Conservation (phyloP, 768 basidiomycete species). For the Psilocybe cubensis region DNA sequence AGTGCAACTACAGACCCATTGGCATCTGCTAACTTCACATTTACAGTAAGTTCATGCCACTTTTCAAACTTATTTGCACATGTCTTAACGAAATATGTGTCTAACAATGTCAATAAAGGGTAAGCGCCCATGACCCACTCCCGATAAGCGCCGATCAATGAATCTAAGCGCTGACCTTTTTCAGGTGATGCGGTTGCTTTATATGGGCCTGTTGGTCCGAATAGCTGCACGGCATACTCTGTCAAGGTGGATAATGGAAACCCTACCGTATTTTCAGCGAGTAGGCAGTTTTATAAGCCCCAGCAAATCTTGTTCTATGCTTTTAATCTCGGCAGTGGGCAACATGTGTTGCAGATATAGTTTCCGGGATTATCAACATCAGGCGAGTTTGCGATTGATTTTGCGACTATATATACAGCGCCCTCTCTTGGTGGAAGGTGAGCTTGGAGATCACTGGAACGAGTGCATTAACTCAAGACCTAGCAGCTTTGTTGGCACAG, state of each 20-base stretch:
- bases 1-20: conserved; percentile 8
- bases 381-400: conserved; percentile 18
- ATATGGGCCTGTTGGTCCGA: conserved; percentile 19
- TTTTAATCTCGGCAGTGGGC: conserved; percentile 14
- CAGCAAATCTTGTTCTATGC: conserved; percentile 18
- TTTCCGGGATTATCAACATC: background rate
- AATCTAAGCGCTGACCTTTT: background rate
- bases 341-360: conserved; percentile 6
- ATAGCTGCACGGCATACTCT: conserved; percentile 2
- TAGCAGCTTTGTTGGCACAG: background rate
- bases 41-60: conserved; percentile 8
- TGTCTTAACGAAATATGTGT: background rate
- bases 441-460: background rate
- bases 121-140: background rate
- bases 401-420: conserved; percentile 17
- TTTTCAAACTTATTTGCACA: background rate
- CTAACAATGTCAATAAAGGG: conserved; percentile 17
- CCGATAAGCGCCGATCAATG: background rate
- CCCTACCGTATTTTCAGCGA: conserved; percentile 1
- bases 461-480: background rate
- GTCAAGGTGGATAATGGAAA: conserved; percentile 11
- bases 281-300: conserved; percentile 6
- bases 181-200: conserved; percentile 18
- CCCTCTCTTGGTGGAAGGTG: conserved; percentile 17
- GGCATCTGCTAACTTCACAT: conserved; percentile 14